phyloP scores from a whole-genome alignment of 2,329 filamentous ascomycete species.

The Metarhizium robertsii region DNA sequence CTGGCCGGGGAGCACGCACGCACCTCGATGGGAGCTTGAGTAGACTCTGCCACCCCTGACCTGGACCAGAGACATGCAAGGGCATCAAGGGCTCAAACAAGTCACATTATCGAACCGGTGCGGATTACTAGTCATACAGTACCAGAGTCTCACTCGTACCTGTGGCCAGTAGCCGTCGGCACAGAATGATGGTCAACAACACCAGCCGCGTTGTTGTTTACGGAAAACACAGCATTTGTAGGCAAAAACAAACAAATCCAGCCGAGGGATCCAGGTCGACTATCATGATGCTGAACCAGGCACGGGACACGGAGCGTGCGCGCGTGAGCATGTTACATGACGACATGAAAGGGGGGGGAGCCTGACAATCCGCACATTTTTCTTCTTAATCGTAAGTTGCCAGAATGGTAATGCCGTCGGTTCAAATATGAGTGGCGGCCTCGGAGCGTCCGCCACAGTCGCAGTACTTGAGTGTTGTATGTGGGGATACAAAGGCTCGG shows the following conservation, averaged over 20 bases:
- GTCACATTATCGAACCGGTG: not conserved
- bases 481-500: not conserved
- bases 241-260: not conserved
- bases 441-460: conserved; percentile 2
- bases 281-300: not conserved
- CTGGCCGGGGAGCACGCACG: too few relatives aligned
- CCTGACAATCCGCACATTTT: not conserved
- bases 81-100: conserved; percentile 6
- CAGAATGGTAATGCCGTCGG: conserved; percentile 1
- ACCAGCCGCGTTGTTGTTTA: not conserved
- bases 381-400: not conserved
- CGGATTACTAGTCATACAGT: not conserved
- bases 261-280: not conserved
- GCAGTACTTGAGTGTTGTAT: not conserved
- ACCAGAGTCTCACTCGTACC: conserved; percentile 1
- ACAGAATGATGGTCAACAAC: too few relatives aligned
- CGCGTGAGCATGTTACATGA: not conserved
- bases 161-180: too few relatives aligned
- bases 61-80: conserved; percentile 12
- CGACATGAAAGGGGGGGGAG: not conserved
- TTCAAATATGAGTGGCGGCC: not conserved
- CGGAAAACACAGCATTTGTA: not conserved
- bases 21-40: not conserved
- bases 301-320: not conserved
- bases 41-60: conserved; percentile 2